These are phyloP conservation scores for Theileria equi DNA, from an alignment of 169 alveolate species.

Conservation along the genomic window DNA sequence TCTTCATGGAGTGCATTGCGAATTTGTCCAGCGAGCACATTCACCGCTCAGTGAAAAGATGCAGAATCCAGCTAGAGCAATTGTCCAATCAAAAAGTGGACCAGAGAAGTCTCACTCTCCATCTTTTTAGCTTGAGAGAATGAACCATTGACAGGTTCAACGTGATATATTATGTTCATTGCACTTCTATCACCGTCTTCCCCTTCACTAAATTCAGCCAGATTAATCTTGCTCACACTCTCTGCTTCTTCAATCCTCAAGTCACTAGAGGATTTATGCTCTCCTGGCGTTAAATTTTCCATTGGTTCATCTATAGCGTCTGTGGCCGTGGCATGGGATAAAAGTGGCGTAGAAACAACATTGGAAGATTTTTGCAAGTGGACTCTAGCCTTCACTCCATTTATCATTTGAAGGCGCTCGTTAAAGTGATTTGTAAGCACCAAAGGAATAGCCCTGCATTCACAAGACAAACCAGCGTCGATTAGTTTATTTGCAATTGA, in stretches of 20 bases:
- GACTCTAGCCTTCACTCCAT: conserved; percentile 48
- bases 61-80: not conserved
- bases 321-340: not conserved
- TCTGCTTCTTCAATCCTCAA: not conserved
- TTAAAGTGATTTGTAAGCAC: conserved; percentile 53
- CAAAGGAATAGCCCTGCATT: conserved; percentile 60
- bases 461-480: conserved; percentile 59
- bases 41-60: too few relatives aligned
- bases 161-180: conserved; percentile 34
- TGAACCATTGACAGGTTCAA: conserved; percentile 51
- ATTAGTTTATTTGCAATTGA: conserved; percentile 35
- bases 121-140: conserved; percentile 44
- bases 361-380: conserved; percentile 39
- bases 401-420: conserved; percentile 20
- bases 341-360: not conserved
- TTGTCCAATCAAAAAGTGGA: conserved; percentile 38
- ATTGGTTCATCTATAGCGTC: not conserved
- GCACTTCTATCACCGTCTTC: conserved; percentile 34
- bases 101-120: conserved; percentile 34
- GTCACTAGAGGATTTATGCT: not conserved
- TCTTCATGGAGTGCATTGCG: too few relatives aligned
- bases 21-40: too few relatives aligned
- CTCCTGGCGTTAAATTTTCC: too few relatives aligned
- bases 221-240: not conserved
- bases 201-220: not conserved